phyloP scores from a whole-genome alignment of 1,139 yeast genomes.

The Suhomyces kunorum region DNA sequence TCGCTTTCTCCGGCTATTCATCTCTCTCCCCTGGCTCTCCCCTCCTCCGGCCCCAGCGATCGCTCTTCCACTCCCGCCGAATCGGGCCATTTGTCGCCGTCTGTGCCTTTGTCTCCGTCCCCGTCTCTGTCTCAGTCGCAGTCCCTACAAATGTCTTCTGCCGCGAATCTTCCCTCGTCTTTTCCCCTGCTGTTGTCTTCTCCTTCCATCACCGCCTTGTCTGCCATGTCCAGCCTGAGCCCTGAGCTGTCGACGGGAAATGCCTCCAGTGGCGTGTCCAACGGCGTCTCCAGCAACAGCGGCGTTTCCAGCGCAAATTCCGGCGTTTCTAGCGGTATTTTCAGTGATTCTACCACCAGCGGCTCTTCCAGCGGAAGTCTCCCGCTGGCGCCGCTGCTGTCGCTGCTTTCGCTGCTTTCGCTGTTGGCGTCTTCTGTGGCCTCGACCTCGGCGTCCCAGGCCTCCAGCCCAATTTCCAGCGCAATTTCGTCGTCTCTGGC shows the following conservation, averaged over 20 bases:
- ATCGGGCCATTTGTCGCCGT: not conserved
- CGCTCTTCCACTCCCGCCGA: not conserved
- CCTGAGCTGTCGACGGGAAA: not conserved
- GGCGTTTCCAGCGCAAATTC: not conserved
- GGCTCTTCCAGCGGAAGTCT: too few species aligned
- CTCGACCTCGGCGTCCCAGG: not conserved
- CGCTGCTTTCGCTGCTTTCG: too few species aligned
- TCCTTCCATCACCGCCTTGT: conserved; percentile 1
- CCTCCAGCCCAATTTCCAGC: conserved; percentile 4
- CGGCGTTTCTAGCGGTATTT: not conserved
- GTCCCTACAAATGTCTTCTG: too few species aligned
- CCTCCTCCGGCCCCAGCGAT: not conserved
- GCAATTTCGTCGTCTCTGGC: conserved; percentile 2
- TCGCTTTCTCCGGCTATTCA: not conserved
- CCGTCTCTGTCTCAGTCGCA: not conserved
- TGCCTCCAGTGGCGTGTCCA: too few species aligned
- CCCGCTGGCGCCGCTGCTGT: too few species aligned
- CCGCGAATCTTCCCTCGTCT: too few species aligned
- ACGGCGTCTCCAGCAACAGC: not conserved
- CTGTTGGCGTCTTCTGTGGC: conserved; percentile 1
- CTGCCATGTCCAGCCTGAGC: not conserved
- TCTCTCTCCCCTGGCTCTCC: not conserved
- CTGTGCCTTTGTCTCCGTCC: not conserved
- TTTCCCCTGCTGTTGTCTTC: not conserved
- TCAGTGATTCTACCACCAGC: too few species aligned